phyloP scores from a whole-genome alignment of 139 green algal genomes.

The Pleodorina starrii region DNA sequence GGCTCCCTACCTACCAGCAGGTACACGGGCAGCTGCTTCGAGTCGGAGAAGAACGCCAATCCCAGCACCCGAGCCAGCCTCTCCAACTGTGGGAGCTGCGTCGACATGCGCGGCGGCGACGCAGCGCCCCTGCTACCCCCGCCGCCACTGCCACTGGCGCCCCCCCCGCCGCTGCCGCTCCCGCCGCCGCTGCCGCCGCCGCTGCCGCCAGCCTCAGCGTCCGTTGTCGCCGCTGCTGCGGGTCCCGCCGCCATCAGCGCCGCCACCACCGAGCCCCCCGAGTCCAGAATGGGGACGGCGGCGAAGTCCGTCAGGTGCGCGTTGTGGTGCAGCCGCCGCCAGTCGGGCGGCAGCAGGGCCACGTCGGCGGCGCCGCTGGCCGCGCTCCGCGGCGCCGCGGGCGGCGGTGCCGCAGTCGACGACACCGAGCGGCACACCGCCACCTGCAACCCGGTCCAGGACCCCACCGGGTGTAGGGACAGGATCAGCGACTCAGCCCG shows the following conservation, averaged over 20 bases:
- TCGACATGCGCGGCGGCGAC: neutral
- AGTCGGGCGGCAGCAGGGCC: conserved; percentile 20
- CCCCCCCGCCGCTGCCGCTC: neutral
- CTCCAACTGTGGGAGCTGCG: neutral
- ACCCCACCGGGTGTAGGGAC: no score
- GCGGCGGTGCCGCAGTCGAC: neutral
- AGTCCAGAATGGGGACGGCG: neutral
- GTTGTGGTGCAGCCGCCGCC: neutral
- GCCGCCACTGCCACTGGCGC: neutral
- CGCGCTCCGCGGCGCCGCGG: neutral
- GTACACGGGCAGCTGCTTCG: neutral
- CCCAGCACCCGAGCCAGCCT: neutral
- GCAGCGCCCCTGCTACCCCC: neutral
- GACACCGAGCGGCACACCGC: neutral
- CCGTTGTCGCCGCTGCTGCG: neutral
- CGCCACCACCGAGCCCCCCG: neutral
- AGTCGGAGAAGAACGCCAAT: conserved; percentile 34
- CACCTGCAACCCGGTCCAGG: no score
- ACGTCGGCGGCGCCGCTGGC: neutral
- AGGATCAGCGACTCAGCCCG: no score
- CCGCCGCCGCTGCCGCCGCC: neutral
- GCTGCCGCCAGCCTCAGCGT: neutral
- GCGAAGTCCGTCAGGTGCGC: conserved; percentile 10
- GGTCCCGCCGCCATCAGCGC: neutral
- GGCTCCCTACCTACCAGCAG: neutral